phyloP scores from a whole-genome alignment of 2,329 filamentous ascomycete species.

The Neurospora sp. region DNA sequence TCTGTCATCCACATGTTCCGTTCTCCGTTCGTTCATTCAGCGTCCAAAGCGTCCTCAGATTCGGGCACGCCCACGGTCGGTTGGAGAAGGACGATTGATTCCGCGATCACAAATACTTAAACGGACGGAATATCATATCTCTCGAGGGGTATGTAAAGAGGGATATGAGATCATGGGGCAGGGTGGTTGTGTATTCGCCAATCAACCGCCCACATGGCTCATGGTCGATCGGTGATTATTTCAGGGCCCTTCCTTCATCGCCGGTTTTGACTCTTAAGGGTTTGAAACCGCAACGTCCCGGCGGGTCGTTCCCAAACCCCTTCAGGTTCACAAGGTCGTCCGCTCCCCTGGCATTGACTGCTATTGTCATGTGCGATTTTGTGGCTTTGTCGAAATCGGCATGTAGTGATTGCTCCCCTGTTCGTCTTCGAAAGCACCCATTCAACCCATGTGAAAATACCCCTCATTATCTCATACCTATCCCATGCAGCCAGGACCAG shows the following conservation, averaged over 20 bases:
- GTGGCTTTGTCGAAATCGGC: not conserved
- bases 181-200: not conserved
- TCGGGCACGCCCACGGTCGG: not conserved
- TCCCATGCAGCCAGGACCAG: not conserved
- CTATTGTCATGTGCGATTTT: not conserved
- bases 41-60: not conserved
- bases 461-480: not conserved
- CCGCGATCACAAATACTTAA: not conserved
- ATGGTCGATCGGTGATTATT: not conserved
- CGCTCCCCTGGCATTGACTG: not conserved
- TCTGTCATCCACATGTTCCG: not conserved
- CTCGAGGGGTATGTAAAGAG: not conserved
- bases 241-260: not conserved
- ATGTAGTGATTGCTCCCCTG: too few relatives aligned
- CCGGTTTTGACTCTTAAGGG: not conserved
- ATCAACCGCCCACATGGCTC: not conserved
- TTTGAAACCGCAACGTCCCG: not conserved
- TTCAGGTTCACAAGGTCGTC: not conserved
- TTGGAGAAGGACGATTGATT: not conserved
- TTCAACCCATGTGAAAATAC: not conserved
- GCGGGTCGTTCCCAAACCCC: not conserved
- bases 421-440: too few relatives aligned
- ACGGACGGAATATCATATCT: not conserved
- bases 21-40: not conserved
- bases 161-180: not conserved